These are phyloP conservation scores for Phytophthora foliorum DNA, from an alignment of 352 stramenopile genomes.

Conservation along the genomic window DNA sequence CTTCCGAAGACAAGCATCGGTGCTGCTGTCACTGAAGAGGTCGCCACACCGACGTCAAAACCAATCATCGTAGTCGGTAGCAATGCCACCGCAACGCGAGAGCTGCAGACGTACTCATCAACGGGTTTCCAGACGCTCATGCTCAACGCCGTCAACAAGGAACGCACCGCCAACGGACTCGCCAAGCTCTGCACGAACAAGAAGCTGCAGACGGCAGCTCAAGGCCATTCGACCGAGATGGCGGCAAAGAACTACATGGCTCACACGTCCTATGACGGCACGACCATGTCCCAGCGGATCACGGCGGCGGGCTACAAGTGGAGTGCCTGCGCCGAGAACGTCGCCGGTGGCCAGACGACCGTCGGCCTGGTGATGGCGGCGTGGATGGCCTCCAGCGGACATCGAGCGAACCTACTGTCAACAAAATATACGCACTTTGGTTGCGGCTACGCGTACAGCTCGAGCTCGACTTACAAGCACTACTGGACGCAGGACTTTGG, in stretches of 20 bases:
- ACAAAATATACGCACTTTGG: slow-evolving; percentile 16
- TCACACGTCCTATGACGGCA: slow-evolving; percentile 48
- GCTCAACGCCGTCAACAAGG: slow-evolving; percentile 51
- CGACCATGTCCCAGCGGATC: slow-evolving; percentile 41
- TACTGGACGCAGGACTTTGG: slow-evolving; percentile 64
- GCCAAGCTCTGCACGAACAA: slow-evolving; percentile 42
- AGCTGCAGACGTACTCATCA: slow-evolving; percentile 37
- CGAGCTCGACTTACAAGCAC: slow-evolving; percentile 38
- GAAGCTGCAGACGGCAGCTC: slow-evolving; percentile 27
- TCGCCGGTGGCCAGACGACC: slow-evolving; percentile 45
- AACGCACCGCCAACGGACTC: slow-evolving; percentile 45
- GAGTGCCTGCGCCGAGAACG: slow-evolving; percentile 54
- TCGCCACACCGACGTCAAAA: no score
- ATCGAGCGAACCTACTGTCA: slow-evolving; percentile 48
- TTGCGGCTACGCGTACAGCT: slow-evolving; percentile 39
- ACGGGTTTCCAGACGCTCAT: slow-evolving; percentile 39
- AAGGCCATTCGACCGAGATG: slow-evolving; percentile 36
- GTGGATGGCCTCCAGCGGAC: slow-evolving; percentile 55
- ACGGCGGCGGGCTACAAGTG: slow-evolving; percentile 50
- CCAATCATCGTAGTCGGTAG: no score
- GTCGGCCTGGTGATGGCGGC: slow-evolving; percentile 49
- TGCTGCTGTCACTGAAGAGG: slow-evolving; percentile 11
- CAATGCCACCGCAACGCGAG: slow-evolving; percentile 11
- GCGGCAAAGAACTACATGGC: slow-evolving; percentile 51
- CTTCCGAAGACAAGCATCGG: slow-evolving; percentile 2